Evolutionary conservation across 306 rosid species (phyloP).

Genomic region (Dalbergia cultrata): DNA sequence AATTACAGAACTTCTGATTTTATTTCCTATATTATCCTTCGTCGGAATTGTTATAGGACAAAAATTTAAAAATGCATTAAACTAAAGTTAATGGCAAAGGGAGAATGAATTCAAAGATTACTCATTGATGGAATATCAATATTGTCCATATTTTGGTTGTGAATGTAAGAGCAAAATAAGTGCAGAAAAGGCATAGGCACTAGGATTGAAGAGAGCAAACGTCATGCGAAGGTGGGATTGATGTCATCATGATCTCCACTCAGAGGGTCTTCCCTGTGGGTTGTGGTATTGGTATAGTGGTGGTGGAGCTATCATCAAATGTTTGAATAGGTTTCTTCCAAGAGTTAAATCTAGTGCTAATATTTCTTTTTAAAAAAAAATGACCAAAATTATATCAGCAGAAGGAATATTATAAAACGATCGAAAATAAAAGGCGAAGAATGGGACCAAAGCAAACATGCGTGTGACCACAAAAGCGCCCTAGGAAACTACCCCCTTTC

Average conservation of each 20-base stretch:
- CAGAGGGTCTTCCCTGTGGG: constrained; percentile 57
- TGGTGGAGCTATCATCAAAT: constrained; percentile 78
- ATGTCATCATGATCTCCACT: constrained; percentile 71
- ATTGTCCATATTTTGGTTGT: constrained; percentile 28
- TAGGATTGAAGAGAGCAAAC: constrained; percentile 48
- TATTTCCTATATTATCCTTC: not conserved
- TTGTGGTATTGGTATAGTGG: constrained; percentile 55
- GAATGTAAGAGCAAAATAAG: constrained; percentile 42
- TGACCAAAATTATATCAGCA: not conserved
- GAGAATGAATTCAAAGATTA: constrained; percentile 54
- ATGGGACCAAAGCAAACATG: constrained; percentile 77
- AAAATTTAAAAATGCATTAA: not conserved
- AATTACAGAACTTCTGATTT: not conserved
- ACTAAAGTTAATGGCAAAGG: constrained; percentile 38
- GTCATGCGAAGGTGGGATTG: constrained; percentile 92
- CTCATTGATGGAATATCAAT: constrained; percentile 46
- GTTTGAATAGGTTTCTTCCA: constrained; percentile 66
- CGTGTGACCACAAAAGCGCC: constrained; percentile 76
- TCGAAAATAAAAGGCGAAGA: constrained; percentile 26
- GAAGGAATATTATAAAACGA: constrained; percentile 13
- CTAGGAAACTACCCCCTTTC: constrained; percentile 40
- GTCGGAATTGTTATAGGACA: not conserved
- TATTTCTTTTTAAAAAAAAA: not conserved
- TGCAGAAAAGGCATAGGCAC: constrained; percentile 36
- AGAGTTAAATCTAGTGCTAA: not conserved